Base-by-base conservation (phyloP, 2,329 filamentous ascomycete species). In the Moelleriella libera region DNA sequence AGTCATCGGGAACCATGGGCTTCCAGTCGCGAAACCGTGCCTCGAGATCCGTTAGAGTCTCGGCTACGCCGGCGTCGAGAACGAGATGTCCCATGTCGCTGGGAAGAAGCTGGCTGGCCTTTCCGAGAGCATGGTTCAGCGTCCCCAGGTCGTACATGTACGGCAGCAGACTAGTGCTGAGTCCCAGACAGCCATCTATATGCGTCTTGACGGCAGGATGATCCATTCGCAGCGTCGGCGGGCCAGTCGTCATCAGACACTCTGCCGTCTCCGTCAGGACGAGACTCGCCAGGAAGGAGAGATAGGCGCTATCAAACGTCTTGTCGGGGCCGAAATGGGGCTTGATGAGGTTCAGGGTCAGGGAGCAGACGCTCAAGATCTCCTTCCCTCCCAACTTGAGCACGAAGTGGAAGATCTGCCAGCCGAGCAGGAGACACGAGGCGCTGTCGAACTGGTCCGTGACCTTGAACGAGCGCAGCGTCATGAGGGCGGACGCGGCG, bases 181-280 rank as follows among this genome's bases (percentile, higher is more conserved):
- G 42, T 1, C 59, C 59, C 1, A 57, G 44, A 43, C 55, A 58
- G 4, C 57, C 57, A 43, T 62, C 59, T 2, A 57, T 53, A 41
- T 52, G 43, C 6, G 39, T 45, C 9, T 30, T 45, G 5, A 48
- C 43, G 1, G 49, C 51, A 3, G 50, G 45, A 5, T 47, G 45
- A 5, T 50, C 49, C 43, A 53, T 54, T 14, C 54, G 52, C 31
- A 60, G 45, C 0, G 57, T 54, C 1, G 58, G 59, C 5, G 52
- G 43, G 5, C 49, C 48, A 5, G 54, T 52, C 11, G 45, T 48
- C 41, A 60, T 47, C 14, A 61, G 30, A 40, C 56, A 58, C 12
- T 57, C 52, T 21, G 53, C 43, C n/a, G 57, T 49, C 42, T 61
- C 57, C 1, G 49, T 53, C 11, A 57, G 11, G 6, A 54, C 48